Base-by-base conservation (phyloP, 176 grass and related monocot species). In the Zea luxurians region DNA sequence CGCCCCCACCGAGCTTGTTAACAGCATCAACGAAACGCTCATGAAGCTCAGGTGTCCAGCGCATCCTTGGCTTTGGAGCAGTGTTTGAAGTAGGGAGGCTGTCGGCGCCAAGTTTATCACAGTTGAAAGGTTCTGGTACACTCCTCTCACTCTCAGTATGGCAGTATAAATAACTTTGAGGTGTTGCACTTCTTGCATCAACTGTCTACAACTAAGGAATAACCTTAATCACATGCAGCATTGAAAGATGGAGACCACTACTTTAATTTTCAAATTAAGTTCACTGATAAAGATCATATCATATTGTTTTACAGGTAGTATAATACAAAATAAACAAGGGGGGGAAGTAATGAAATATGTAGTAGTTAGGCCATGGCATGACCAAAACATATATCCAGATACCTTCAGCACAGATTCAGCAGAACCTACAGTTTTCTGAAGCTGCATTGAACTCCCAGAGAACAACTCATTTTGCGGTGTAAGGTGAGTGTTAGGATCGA, bases 11-110 rank as follows among this genome's bases (percentile, higher is more conserved):
- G 41, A 97, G 85, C 77, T 86, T 87, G 59, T 82, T 88, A 59
- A 97, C 83, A 66, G 93, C 93, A 18, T 87, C 86, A 55, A 97
- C 85, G 79, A 97, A 97, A 64, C 55, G 55, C 60, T 90, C 88
- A 64, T 97, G 93, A 20, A 97, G 90, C 70, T 97, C 90, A 76
- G 88, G 93, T 16, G 88, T 93, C 93, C 88, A 97, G 37, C 90
- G 78, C 80, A 97, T 93, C 52, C 93, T 86, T 74, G 83, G 76
- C 66, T 90, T 97, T 53, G 78, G 27, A 77, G 43, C 44, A 57
- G 59, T 81, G 70, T 77, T 78, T 76, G 83, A 76, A 79, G 45
- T 88, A 73, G 68, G 64, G 46, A 78, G 74, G 64, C 66, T 86
- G 13, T 69, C 63, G 75, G 42, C n/a, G 59, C 50, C 68, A 84